Evolutionary conservation across 2,329 filamentous ascomycete species (phyloP), one percentile per base, ranked within the genome.

Genomic region (Nemania diffusa): DNA sequence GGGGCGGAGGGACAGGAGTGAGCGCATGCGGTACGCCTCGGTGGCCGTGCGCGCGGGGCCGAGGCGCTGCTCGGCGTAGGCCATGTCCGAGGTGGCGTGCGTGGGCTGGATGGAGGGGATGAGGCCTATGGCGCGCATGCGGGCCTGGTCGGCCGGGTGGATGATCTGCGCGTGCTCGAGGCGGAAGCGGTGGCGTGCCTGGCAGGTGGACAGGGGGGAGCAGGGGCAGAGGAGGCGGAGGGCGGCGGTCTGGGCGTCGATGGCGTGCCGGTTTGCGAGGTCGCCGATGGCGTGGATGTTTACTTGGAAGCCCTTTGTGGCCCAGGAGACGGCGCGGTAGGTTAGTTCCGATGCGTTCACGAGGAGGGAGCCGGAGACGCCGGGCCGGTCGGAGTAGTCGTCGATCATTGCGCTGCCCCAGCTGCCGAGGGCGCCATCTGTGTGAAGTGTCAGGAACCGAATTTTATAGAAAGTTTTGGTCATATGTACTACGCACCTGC

Each of bases 221-320:
- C 75, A 69, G 15, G 84, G 83, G 68, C 90, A 91, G 20, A 86
- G 73, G 22, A 81, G 74, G n/a, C 80, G 77, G 4, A 91, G 82
- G 9, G 87, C 86, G 6, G 82, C 80, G 53, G 87, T 83, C 58
- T 92, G 84, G 8, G 90, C 88, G 71, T 91, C 85, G 51, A 92
- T 79, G 63, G 88, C 88, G 34, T 87, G 81, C 27, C 89, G 84
- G 74, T 91, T 91, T 17, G 90, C 90, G 4, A 87, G 81, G 76
- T 92, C 90, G 8, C 90, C 90, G 65, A 92, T 92, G 55, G 90
- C 90, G 76, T 92, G 90, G 67, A 92, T 90, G 73, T 90, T 91
- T 63, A 92, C 89, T 74, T 92, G 90, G 72, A 84, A 92, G 13
- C 87, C 88, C 40, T 82, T 83, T 1, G 78, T 78, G 17, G 88